Percentiles rank a stretch among this genome's conserved stretches.
phyloP scores from a whole-genome alignment of 2,329 filamentous ascomycete genomes.

The Fusarium humuli region DNA sequence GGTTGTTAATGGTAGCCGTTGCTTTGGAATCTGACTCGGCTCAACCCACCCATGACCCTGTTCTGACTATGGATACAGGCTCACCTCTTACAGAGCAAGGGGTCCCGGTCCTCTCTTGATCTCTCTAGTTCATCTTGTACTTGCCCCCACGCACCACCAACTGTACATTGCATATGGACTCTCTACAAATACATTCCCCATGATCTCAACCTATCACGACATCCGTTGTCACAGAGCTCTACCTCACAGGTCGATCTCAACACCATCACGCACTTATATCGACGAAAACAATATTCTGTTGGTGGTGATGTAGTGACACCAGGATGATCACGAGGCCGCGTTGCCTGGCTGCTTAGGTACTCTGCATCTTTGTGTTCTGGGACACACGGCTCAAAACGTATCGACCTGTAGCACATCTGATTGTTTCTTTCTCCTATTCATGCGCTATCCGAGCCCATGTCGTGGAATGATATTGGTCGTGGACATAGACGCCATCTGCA shows the following conservation, averaged over 20 bases:
- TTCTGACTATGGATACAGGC: constrained; percentile 1
- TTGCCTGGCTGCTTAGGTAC: not conserved
- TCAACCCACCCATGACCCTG: not conserved
- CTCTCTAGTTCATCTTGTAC: constrained; percentile 14
- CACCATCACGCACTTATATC: constrained; percentile 15
- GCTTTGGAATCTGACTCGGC: not conserved
- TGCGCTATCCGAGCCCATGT: constrained; percentile 17
- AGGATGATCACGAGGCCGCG: not conserved
- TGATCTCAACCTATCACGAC: constrained; percentile 24
- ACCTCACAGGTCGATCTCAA: constrained; percentile 20
- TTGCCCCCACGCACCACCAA: constrained; percentile 31
- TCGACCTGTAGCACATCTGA: constrained; percentile 9
- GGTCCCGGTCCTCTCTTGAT: constrained; percentile 25
- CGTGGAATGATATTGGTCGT: constrained; percentile 28
- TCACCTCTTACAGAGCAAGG: constrained; percentile 8
- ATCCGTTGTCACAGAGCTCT: constrained; percentile 7
- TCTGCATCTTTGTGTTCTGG: not conserved
- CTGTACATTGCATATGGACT: constrained; percentile 9
- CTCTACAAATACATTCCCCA: not conserved
- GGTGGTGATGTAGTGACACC: not conserved
- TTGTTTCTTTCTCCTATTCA: constrained; percentile 9
- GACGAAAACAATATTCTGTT: constrained; percentile 2
- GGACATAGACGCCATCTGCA: constrained; percentile 33
- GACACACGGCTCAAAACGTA: constrained; percentile 2
- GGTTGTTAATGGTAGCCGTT: not conserved